Percentiles rank a stretch among this genome's conserved stretches.
phyloP scores from a whole-genome alignment of 306 rosid genomes.

The Cucurbita pepo region DNA sequence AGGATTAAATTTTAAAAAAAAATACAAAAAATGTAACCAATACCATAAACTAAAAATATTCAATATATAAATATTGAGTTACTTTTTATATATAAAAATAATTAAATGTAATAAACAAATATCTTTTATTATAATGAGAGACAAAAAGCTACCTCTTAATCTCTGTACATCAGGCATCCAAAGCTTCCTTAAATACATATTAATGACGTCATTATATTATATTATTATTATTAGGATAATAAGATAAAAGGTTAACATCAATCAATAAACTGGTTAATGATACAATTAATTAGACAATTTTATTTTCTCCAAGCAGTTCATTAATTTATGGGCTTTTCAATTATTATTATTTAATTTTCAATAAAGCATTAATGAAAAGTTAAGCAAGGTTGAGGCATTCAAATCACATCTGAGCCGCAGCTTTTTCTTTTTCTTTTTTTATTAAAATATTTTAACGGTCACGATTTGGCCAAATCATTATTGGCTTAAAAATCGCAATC shows the following conservation, averaged over 20 bases:
- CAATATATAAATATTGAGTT: no score
- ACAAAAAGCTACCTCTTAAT: neutral
- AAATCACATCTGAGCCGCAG: constrained; percentile 1
- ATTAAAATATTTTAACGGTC: neutral
- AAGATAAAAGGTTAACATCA: neutral
- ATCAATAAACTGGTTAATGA: neutral
- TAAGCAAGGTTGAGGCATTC: neutral
- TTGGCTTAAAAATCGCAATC: constrained; percentile 1
- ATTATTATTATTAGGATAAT: no score
- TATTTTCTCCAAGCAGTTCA: neutral
- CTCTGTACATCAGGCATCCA: neutral
- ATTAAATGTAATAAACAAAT: neutral
- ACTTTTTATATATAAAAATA: neutral
- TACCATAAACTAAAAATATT: no score
- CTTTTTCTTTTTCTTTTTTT: neutral
- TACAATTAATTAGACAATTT: neutral
- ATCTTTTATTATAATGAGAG: neutral
- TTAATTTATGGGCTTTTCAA: neutral
- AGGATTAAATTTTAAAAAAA: no score
- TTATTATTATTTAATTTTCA: neutral
- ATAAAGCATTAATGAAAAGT: neutral
- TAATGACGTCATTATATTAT: neutral
- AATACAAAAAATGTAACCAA: no score
- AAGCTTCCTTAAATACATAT: neutral
- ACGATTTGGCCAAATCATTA: neutral